Conservation (phyloP, 208 protist genomes). For the Trypanosoma cruzi region DNA sequence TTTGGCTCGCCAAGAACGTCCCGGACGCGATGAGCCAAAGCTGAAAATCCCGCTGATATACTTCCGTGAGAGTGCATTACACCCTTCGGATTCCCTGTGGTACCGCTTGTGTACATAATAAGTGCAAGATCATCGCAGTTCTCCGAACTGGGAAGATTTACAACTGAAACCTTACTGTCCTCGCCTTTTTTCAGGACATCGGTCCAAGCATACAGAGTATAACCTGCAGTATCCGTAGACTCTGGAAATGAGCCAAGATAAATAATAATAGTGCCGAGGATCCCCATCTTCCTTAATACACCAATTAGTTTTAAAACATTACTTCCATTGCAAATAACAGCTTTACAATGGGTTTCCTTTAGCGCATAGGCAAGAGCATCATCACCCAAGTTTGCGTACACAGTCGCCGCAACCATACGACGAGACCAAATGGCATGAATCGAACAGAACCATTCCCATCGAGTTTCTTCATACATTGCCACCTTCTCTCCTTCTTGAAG, state of each 20-base stretch:
- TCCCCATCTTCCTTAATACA: conserved; percentile 37
- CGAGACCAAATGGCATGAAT: conserved; percentile 71
- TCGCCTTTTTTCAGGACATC: conserved; percentile 58
- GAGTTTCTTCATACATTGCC: conserved; percentile 84
- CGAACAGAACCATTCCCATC: conserved; percentile 81
- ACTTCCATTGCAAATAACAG: conserved; percentile 71
- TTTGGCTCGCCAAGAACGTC: conserved; percentile 47
- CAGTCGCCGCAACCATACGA: conserved; percentile 63
- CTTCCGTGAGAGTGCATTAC: conserved; percentile 84
- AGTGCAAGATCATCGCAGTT: conserved; percentile 59
- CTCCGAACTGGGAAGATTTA: conserved; percentile 36
- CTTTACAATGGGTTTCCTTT: conserved; percentile 58
- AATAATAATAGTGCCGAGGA: conserved; percentile 46
- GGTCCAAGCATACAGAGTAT: conserved; percentile 47
- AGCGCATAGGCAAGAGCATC: conserved; percentile 80
- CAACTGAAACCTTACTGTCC: conserved; percentile 20
- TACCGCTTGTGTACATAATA: conserved; percentile 94
- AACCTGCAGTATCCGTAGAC: conserved; percentile 32
- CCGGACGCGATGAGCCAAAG: conserved; percentile 44
- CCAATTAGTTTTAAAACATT: conserved; percentile 55
- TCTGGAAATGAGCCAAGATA: conserved; percentile 60
- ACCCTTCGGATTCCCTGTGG: conserved; percentile 90
- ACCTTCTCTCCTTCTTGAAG: conserved; percentile 44
- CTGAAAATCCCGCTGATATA: conserved; percentile 58
- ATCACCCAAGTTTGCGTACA: conserved; percentile 89